Evolutionary conservation across 306 rosid genomes (phyloP).

Genomic region (Begonia loranthoides): DNA sequence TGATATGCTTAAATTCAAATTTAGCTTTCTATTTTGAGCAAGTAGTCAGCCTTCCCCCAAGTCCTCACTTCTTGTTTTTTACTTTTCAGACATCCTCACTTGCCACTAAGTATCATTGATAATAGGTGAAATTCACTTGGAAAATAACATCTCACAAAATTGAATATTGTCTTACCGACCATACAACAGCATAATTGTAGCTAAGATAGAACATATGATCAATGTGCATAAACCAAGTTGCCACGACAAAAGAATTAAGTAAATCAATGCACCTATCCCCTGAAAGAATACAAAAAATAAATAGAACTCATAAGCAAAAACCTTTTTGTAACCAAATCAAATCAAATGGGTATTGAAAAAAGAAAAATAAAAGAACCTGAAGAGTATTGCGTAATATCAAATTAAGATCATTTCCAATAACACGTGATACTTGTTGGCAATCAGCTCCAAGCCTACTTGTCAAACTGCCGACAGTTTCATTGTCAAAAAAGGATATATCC

Average conservation of each 20-base stretch:
- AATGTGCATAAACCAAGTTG: conserved; percentile 82
- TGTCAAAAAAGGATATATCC: conserved; percentile 94
- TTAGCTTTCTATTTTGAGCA: too few species aligned
- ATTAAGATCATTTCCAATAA: conserved; percentile 94
- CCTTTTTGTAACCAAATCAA: conserved; percentile 6
- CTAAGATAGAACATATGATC: conserved; percentile 54
- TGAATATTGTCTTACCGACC: conserved; percentile 45
- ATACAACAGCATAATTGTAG: conserved; percentile 61
- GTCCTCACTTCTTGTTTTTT: too few species aligned
- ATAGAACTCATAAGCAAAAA: conserved; percentile 11
- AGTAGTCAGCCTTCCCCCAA: too few species aligned
- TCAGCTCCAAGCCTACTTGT: conserved; percentile 99
- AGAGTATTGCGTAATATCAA: conserved; percentile 73
- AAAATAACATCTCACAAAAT: conserved; percentile 11
- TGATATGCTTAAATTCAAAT: too few species aligned
- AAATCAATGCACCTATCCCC: conserved; percentile 79
- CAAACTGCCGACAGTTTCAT: conserved; percentile 91
- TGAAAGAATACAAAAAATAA: conserved; percentile 15
- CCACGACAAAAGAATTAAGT: conserved; percentile 71
- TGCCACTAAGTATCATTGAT: too few species aligned
- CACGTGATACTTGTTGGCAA: conserved; percentile 96
- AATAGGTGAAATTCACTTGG: conserved; percentile 1
- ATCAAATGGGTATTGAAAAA: conserved; percentile 6
- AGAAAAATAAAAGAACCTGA: conserved; percentile 41
- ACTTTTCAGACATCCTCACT: too few species aligned